These are phyloP conservation scores for Neurospora discreta DNA, from an alignment of 495 filamentous ascomycete species.

Conservation along the genomic window DNA sequence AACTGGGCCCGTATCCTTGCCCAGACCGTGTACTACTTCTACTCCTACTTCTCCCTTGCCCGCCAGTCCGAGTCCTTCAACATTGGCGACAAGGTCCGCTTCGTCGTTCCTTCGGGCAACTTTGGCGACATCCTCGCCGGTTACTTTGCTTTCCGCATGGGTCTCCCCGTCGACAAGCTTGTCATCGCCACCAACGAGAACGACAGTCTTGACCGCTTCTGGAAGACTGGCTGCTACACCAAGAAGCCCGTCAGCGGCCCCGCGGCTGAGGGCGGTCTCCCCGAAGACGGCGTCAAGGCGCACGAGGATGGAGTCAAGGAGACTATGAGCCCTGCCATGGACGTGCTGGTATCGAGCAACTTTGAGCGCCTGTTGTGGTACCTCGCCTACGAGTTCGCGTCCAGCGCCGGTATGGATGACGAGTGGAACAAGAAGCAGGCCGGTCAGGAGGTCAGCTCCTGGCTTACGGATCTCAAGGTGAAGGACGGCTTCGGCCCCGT, in stretches of 20 bases:
- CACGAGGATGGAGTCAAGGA: conserved; percentile 67
- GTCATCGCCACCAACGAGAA: conserved; percentile 88
- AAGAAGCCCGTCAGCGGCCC: conserved; percentile 51
- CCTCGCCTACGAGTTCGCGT: conserved; percentile 56
- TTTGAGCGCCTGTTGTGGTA: conserved; percentile 97
- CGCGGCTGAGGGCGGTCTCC: conserved; percentile 45
- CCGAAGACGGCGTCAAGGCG: conserved; percentile 52
- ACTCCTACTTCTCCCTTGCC: conserved; percentile 72
- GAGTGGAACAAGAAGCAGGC: conserved; percentile 49
- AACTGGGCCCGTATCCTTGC: conserved; percentile 87
- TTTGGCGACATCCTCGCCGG: conserved; percentile 95
- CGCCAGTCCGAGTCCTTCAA: conserved; percentile 38
- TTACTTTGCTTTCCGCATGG: conserved; percentile 86
- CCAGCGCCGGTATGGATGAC: conserved; percentile 41
- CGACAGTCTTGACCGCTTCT: conserved; percentile 80
- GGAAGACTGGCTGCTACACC: conserved; percentile 70
- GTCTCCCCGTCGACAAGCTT: conserved; percentile 72
- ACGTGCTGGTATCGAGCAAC: conserved; percentile 89
- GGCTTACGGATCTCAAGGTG: conserved; percentile 66
- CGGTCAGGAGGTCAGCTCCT: conserved; percentile 52
- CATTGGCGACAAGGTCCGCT: conserved; percentile 53
- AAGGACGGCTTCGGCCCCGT: conserved; percentile 70
- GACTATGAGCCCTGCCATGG: conserved; percentile 88
- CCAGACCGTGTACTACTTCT: conserved; percentile 88
- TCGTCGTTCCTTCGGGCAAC: conserved; percentile 84